phyloP scores from a whole-genome alignment of 257 asterid genomes.

The Oldenlandia corymbosa region DNA sequence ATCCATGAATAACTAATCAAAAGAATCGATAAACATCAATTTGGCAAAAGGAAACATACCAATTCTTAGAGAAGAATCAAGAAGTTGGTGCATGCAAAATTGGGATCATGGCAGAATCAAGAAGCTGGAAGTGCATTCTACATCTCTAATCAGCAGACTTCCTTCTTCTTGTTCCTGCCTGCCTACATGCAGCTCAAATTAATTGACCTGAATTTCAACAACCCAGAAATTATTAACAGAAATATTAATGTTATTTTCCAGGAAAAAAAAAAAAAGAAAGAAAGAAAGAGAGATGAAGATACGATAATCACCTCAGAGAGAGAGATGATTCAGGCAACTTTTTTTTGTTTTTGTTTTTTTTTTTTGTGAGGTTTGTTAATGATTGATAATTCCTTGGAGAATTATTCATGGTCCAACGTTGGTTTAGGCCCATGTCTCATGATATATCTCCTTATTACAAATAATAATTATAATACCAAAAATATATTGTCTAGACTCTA shows the following conservation, averaged over 20 bases:
- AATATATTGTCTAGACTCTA: too few relatives aligned
- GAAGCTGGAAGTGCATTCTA: not conserved
- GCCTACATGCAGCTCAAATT: slow-evolving; percentile 6
- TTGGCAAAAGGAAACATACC: too few relatives aligned
- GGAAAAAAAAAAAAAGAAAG: not conserved
- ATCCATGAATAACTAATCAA: too few relatives aligned
- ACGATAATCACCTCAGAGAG: slow-evolving; percentile 1
- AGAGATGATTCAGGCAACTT: not conserved
- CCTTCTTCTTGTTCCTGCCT: slow-evolving; percentile 7
- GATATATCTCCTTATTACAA: too few relatives aligned
- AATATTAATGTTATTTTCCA: too few relatives aligned
- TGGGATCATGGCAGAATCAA: slow-evolving; percentile 2
- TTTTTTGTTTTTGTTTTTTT: too few relatives aligned
- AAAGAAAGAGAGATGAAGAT: slow-evolving; percentile 10
- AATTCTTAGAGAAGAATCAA: too few relatives aligned
- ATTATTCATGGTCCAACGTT: slow-evolving; percentile 20
- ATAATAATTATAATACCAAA: too few relatives aligned
- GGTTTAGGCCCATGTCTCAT: slow-evolving; percentile 12
- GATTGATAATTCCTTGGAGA: too few relatives aligned
- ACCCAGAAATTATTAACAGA: too few relatives aligned
- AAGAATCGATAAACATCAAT: too few relatives aligned
- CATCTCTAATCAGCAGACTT: not conserved
- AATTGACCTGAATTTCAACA: not conserved
- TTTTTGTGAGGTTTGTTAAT: not conserved
- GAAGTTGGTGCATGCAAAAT: not conserved